These are phyloP conservation scores for Juglanconis sp. DNA, from an alignment of 2,329 filamentous ascomycete genomes.

Conservation along the genomic window DNA sequence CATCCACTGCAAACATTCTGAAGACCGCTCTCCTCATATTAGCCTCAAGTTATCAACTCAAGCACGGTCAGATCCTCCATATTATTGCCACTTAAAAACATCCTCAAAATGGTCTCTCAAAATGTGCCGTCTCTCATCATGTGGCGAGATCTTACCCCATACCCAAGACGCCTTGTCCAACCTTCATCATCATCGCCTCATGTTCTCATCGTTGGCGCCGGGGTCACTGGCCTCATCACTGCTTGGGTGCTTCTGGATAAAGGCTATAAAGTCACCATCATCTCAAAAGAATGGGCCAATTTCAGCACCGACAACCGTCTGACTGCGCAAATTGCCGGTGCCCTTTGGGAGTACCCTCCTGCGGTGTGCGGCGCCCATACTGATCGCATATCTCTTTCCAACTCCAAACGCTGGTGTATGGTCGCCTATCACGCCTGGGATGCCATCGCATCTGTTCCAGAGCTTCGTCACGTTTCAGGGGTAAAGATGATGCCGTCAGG, in stretches of 20 bases:
- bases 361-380: slow-evolving; percentile 42
- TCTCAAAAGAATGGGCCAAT: slow-evolving; percentile 40
- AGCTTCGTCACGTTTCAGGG: slow-evolving; percentile 30
- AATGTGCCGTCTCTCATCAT: slow-evolving; percentile 14
- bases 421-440: slow-evolving; percentile 39
- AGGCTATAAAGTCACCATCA: slow-evolving; percentile 42
- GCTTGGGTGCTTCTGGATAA: slow-evolving; percentile 42
- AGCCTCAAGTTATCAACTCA: neutral
- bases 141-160: slow-evolving; percentile 17
- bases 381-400: slow-evolving; percentile 35
- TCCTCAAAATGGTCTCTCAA: slow-evolving; percentile 7
- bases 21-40: no score
- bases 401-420: slow-evolving; percentile 40
- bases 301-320: slow-evolving; percentile 33
- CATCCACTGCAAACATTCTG: no score
- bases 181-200: slow-evolving; percentile 9
- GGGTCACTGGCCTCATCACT: slow-evolving; percentile 27
- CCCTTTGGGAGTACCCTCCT: slow-evolving; percentile 45
- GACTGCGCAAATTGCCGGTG: slow-evolving; percentile 45
- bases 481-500: slow-evolving; percentile 36
- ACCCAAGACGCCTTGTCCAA: slow-evolving; percentile 12
- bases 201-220: slow-evolving; percentile 14
- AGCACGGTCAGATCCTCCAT: no score
- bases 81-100: neutral
- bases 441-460: slow-evolving; percentile 33